Evolutionary conservation across 1,284 basidiomycete species (phyloP), one percentile per base, ranked within the genome.

Genomic region (Caloboletus firmus): DNA sequence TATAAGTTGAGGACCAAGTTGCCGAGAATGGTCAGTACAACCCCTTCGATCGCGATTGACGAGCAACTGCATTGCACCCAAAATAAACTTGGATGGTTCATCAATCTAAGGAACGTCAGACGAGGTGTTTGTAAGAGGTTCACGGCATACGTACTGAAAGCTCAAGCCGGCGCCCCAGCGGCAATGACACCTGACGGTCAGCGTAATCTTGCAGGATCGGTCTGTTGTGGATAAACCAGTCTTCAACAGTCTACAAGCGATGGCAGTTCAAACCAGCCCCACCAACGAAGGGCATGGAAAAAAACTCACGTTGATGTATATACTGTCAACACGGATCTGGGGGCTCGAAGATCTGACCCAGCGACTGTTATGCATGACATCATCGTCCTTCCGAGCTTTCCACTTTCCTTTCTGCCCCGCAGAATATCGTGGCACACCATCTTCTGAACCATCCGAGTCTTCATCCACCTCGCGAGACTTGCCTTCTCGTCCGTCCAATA

Each of bases 1-100:
- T 18, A 71, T 59, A 0, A 71, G 47, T 11, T 69, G 69, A 26
- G 68, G 68, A 4, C 68, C 69, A 3, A 68, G 60, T 22, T 39
- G 54, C 15, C 64, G 62, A 30, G 66, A 54, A 43, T 24, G 47
- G 39, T 67, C 58, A 20, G 48, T 37, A 37, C 30, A 45, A 3
- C 34, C 42, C 4, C 18, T 15, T 31, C n/a, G 46, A 48, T 68
- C 60, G n/a, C 66, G 69, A 43, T 71, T 70, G 42, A 48, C 68
- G 36, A 68, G 68, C 10, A 68, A 45, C 34, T 71, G 62, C 9
- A 69, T 22, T 26, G 59, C 57, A 39, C 68, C 69, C 15, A 66
- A 28, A 45, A 71, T 54, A 34, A 62, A 70, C 32, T 49, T 30
- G 26, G 64, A 52, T 6, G 62, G 68, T 39, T 71, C 54, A 5